These are phyloP conservation scores for Fusarium caatingaense DNA, from an alignment of 2,329 filamentous ascomycete species.

Conservation along the genomic window DNA sequence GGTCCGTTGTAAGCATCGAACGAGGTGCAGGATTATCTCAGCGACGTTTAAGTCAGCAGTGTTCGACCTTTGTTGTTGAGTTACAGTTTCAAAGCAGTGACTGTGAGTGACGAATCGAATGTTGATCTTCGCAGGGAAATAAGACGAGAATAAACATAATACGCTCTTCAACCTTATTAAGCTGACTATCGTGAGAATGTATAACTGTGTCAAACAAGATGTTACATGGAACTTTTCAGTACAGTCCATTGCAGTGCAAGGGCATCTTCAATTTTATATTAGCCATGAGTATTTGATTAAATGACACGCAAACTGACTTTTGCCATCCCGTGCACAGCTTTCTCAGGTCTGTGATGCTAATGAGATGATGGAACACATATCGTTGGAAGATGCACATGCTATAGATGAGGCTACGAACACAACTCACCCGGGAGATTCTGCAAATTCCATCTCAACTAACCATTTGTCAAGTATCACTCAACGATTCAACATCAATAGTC, in stretches of 20 bases:
- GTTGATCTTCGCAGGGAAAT: background rate
- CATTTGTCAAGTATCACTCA: background rate
- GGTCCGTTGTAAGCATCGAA: background rate
- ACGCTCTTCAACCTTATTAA: background rate
- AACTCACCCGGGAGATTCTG: too few species aligned
- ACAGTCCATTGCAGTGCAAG: background rate
- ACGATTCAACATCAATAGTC: background rate
- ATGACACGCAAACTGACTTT: background rate
- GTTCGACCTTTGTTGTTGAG: background rate
- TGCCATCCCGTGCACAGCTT: background rate
- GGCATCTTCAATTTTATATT: background rate
- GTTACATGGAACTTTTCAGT: background rate
- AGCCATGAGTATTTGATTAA: background rate
- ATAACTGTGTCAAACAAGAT: background rate
- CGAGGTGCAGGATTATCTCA: background rate
- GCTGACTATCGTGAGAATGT: background rate
- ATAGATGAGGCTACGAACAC: background rate
- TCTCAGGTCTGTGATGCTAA: background rate
- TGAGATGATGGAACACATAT: background rate
- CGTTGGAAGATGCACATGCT: background rate
- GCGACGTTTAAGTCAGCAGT: background rate
- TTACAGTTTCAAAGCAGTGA: background rate
- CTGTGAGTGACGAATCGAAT: background rate
- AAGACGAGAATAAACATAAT: slow-evolving; percentile 16
- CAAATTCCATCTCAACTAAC: background rate